Conservation (phyloP, 208 protist genomes). For the Leishmania guyanensis region DNA sequence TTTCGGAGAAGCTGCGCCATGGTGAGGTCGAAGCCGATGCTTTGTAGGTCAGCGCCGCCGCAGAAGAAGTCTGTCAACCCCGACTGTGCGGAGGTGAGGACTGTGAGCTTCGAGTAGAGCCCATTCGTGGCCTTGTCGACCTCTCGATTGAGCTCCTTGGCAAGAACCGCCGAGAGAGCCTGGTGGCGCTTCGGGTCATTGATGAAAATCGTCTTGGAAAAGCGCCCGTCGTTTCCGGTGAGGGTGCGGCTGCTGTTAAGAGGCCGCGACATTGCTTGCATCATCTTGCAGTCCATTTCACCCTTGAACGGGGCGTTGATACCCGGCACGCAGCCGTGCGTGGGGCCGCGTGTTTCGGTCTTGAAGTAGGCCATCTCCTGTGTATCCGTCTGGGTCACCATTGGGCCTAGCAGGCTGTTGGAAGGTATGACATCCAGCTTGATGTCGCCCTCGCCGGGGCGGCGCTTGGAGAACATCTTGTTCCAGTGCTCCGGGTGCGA, state of each 20-base stretch:
- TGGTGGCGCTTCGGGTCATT: conserved; percentile 85
- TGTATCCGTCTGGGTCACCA: conserved; percentile 83
- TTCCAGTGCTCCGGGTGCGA: conserved; percentile 92
- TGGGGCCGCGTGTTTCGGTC: conserved; percentile 67
- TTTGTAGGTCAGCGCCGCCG: conserved; percentile 72
- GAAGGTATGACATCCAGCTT: conserved; percentile 62
- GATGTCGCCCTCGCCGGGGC: conserved; percentile 86
- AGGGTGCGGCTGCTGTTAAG: conserved; percentile 78
- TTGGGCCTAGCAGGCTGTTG: conserved; percentile 67
- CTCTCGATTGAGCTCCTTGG: conserved; percentile 61
- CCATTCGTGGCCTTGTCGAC: conserved; percentile 87
- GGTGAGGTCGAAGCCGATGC: conserved; percentile 65
- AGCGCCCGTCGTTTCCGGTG: conserved; percentile 84
- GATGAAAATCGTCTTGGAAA: conserved; percentile 88
- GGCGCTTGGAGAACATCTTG: conserved; percentile 88
- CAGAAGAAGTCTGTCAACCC: conserved; percentile 89
- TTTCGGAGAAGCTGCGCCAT: conserved; percentile 60
- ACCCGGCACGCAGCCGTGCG: conserved; percentile 74
- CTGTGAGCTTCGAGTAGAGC: conserved; percentile 85
- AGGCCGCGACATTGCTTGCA: conserved; percentile 87
- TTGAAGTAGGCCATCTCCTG: conserved; percentile 64
- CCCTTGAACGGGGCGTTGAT: conserved; percentile 86
- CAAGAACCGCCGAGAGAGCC: conserved; percentile 64
- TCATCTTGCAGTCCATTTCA: conserved; percentile 89
- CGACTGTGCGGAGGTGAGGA: conserved; percentile 89